Conservation (phyloP, 495 filamentous ascomycete genomes). For the Astrothelium macrocarpum region DNA sequence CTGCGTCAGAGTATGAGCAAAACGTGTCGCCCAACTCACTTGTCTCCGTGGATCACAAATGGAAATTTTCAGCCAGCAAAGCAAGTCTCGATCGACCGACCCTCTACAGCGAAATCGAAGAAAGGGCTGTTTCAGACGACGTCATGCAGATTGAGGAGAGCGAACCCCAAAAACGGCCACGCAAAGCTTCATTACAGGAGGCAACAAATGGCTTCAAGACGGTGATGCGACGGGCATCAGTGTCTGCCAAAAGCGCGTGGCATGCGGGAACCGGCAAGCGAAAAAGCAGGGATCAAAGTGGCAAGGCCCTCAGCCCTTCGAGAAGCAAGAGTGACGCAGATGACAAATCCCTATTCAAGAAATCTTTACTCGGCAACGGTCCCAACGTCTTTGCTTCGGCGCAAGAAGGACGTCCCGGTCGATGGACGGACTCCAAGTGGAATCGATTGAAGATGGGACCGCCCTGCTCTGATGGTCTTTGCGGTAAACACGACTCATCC, state of each 20-base stretch:
- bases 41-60: background rate
- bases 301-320: background rate
- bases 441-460: background rate
- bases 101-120: background rate
- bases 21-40: background rate
- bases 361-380: background rate
- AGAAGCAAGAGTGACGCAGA: background rate
- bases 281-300: slow-evolving; percentile 1
- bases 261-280: slow-evolving; percentile 2
- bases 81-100: background rate
- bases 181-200: background rate
- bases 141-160: background rate
- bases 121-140: background rate
- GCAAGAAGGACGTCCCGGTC: background rate
- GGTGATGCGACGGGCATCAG: background rate
- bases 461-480: background rate
- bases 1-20: slow-evolving; percentile 2
- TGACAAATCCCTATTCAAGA: background rate
- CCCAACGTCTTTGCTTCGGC: background rate
- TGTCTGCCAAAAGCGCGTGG: background rate
- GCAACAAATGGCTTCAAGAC: background rate
- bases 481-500: background rate
- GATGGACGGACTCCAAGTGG: background rate
- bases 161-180: background rate
- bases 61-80: slow-evolving; percentile 1